A percentile compares a stretch with the other conserved stretches of the same genome.
These are phyloP conservation scores for Garcia nutans DNA, from an alignment of 345 rosid genomes.

Conservation along the genomic window DNA sequence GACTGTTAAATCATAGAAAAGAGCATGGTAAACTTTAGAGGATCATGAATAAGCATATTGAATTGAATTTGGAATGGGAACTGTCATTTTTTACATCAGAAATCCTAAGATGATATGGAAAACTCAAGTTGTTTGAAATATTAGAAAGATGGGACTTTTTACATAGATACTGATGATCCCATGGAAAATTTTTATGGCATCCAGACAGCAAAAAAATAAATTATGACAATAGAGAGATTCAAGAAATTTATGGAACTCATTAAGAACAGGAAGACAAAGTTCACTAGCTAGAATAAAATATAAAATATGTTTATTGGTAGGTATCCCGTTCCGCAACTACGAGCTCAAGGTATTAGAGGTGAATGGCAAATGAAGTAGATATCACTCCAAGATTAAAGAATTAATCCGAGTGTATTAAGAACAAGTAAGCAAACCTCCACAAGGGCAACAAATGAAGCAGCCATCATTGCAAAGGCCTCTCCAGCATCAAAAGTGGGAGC, in stretches of 20 bases:
- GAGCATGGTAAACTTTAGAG: background rate
- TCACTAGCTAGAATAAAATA: background rate
- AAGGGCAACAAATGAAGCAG: constrained; percentile 80
- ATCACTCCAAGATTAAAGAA: background rate
- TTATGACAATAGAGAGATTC: background rate
- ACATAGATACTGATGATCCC: background rate
- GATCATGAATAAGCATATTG: background rate
- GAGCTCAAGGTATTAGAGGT: background rate
- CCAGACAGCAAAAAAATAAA: too few species aligned
- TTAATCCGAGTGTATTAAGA: constrained; percentile 7
- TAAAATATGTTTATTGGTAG: background rate
- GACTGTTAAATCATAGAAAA: constrained; percentile 51
- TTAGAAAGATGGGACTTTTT: background rate
- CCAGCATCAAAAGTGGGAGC: constrained; percentile 97
- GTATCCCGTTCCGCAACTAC: background rate
- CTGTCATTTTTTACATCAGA: background rate
- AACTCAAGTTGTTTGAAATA: background rate
- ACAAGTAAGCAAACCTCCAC: constrained; percentile 59
- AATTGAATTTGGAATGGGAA: too few species aligned
- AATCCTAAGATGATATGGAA: background rate
- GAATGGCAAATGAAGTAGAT: background rate
- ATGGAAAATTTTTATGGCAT: background rate
- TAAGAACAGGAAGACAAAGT: background rate
- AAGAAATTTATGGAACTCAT: background rate
- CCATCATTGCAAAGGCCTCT: constrained; percentile 97